Evolutionary conservation across 2,329 filamentous ascomycete species (phyloP).

Genomic region (Capronia epimyces): DNA sequence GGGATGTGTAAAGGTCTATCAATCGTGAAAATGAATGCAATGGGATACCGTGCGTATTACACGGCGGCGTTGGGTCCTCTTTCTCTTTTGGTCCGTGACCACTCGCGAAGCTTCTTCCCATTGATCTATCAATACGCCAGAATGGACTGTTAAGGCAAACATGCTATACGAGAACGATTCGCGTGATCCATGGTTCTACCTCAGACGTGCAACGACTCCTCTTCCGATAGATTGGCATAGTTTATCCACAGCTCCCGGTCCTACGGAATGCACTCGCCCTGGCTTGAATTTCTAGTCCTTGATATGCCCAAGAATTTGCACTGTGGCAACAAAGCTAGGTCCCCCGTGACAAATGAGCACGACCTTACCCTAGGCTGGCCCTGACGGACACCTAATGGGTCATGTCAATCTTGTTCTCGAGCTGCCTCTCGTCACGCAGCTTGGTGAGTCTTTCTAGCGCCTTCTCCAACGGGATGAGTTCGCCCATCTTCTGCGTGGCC

Average conservation of each 20-base stretch:
- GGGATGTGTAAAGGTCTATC: background rate
- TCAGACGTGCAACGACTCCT: background rate
- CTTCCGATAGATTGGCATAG: background rate
- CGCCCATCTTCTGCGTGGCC: slow-evolving; percentile 56
- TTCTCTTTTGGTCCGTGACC: background rate
- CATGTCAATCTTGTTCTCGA: slow-evolving; percentile 36
- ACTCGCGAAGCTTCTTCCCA: background rate
- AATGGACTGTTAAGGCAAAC: background rate
- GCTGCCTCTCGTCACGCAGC: slow-evolving; percentile 43
- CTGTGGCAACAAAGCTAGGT: too few relatives aligned
- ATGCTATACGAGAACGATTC: background rate
- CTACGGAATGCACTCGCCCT: background rate
- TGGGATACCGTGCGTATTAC: background rate
- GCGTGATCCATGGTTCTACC: background rate
- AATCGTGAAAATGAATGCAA: background rate
- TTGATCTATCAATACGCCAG: background rate
- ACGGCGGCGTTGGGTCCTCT: background rate
- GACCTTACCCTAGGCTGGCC: background rate
- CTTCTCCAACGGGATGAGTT: slow-evolving; percentile 56
- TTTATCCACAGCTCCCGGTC: background rate
- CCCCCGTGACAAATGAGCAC: too few relatives aligned
- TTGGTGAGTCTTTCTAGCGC: slow-evolving; percentile 50
- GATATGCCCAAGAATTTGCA: background rate
- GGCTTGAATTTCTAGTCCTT: too few relatives aligned
- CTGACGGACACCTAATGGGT: slow-evolving; percentile 7